phyloP scores from a whole-genome alignment of 208 protist genomes.

The Phytomonas sp. region DNA sequence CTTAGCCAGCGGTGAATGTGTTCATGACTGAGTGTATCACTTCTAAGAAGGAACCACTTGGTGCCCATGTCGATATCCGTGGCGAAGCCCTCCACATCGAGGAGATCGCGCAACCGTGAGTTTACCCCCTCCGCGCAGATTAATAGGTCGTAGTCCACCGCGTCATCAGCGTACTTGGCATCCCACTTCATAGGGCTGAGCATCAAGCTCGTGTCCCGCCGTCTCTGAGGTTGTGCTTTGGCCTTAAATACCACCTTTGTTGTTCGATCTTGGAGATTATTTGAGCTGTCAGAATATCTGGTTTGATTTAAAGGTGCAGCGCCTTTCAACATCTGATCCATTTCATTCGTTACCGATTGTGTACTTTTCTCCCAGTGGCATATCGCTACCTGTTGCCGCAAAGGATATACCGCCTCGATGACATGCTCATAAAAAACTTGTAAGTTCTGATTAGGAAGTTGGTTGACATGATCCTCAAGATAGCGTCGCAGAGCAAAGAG shows the following conservation, averaged over 20 bases:
- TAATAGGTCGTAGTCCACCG: constrained; percentile 79
- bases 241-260: constrained; percentile 10
- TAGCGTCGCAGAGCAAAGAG: constrained; percentile 43
- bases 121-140: constrained; percentile 72
- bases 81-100: constrained; percentile 80
- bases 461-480: constrained; percentile 26
- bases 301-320: not conserved
- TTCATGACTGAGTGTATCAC: constrained; percentile 26
- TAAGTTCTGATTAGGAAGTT: constrained; percentile 42
- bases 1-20: constrained; percentile 86
- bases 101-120: constrained; percentile 67
- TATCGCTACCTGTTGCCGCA: constrained; percentile 67
- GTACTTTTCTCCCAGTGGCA: constrained; percentile 35
- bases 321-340: not conserved
- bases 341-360: constrained; percentile 12
- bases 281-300: not conserved
- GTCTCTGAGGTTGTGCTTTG: constrained; percentile 9
- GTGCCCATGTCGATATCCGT: constrained; percentile 64
- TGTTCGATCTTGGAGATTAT: constrained; percentile 3
- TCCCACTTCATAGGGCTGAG: constrained; percentile 69
- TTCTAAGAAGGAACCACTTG: constrained; percentile 68
- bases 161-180: constrained; percentile 47
- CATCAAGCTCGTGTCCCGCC: constrained; percentile 57
- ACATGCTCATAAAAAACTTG: constrained; percentile 76
- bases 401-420: constrained; percentile 72